Percentiles rank a stretch among this genome's conserved stretches.
These are phyloP conservation scores for Phytophthora sansomeana DNA, from an alignment of 352 stramenopile species.

Conservation along the genomic window DNA sequence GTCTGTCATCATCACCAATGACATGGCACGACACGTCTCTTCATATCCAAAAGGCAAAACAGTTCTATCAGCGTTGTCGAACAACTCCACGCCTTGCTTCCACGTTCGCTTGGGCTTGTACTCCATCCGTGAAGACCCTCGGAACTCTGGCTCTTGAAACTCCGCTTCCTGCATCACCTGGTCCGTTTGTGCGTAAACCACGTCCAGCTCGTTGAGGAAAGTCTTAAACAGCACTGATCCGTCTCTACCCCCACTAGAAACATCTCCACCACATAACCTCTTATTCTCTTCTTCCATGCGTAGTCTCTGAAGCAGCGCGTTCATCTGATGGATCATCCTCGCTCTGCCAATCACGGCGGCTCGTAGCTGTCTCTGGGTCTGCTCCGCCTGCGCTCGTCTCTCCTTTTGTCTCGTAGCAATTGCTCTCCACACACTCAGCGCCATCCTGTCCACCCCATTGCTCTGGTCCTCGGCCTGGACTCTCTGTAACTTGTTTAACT, in stretches of 20 bases:
- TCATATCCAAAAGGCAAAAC: conserved; percentile 25
- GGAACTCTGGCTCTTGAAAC: conserved; percentile 12
- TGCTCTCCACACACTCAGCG: conserved; percentile 12
- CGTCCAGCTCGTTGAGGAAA: conserved; percentile 20
- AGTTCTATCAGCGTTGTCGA: conserved; percentile 8
- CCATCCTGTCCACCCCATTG: background rate
- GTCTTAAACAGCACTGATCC: conserved; percentile 16
- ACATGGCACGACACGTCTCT: conserved; percentile 19
- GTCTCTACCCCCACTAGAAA: background rate
- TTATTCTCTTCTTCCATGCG: background rate
- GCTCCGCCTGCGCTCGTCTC: conserved; percentile 12
- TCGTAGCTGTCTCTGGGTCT: conserved; percentile 15
- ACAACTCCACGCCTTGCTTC: conserved; percentile 11
- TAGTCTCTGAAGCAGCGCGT: conserved; percentile 4
- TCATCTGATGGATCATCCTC: conserved; percentile 26
- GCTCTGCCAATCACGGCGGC: conserved; percentile 12
- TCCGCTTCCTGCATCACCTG: conserved; percentile 12
- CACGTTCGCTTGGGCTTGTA: conserved; percentile 1
- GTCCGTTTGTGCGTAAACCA: conserved; percentile 26
- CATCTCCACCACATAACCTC: background rate
- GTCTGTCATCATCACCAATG: conserved; percentile 23
- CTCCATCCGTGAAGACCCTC: background rate
- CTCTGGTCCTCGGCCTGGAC: background rate
- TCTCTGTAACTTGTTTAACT: conserved; percentile 1
- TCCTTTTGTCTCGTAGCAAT: conserved; percentile 24